A percentile compares a stretch with the other conserved stretches of the same genome.
Evolutionary conservation across 805 yeast genomes (phyloP).

Genomic region (Tetrapisispora namnaoensis): DNA sequence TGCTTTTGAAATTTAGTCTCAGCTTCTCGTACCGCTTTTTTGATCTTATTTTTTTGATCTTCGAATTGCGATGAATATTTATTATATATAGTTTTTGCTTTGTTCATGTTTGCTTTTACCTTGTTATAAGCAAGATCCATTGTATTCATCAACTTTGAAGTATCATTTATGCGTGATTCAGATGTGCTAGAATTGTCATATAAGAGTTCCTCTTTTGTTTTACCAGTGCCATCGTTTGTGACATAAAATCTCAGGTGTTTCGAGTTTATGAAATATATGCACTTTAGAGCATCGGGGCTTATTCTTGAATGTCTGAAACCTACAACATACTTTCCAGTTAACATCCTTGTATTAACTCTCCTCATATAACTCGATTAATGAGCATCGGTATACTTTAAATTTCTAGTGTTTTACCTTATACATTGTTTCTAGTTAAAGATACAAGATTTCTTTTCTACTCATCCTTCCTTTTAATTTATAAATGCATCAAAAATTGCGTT

Average conservation of each 20-base stretch:
- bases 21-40: conserved; percentile 29
- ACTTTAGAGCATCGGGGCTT: not conserved
- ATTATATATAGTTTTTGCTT: conserved; percentile 1
- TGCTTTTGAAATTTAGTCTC: conserved; percentile 31
- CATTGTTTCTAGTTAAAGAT: not conserved
- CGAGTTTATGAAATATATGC: too few relatives aligned
- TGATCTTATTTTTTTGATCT: conserved; percentile 23
- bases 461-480: not conserved
- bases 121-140: conserved; percentile 11
- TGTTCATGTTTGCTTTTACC: conserved; percentile 7
- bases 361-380: not conserved
- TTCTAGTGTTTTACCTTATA: not conserved
- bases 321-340: not conserved
- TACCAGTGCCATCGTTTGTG: not conserved
- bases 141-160: not conserved
- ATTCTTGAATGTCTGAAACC: not conserved
- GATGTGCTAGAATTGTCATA: too few relatives aligned
- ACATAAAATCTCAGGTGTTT: not conserved
- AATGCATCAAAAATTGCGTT: not conserved
- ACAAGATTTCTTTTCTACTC: not conserved
- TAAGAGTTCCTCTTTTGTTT: not conserved
- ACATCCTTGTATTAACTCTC: not conserved
- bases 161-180: not conserved
- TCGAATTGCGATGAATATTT: conserved; percentile 11
- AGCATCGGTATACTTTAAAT: not conserved